A percentile compares a stretch with the other conserved stretches of the same genome.
Evolutionary conservation across 1,139 yeast species (phyloP).

Genomic region (Yamadazyma membranifaciens): DNA sequence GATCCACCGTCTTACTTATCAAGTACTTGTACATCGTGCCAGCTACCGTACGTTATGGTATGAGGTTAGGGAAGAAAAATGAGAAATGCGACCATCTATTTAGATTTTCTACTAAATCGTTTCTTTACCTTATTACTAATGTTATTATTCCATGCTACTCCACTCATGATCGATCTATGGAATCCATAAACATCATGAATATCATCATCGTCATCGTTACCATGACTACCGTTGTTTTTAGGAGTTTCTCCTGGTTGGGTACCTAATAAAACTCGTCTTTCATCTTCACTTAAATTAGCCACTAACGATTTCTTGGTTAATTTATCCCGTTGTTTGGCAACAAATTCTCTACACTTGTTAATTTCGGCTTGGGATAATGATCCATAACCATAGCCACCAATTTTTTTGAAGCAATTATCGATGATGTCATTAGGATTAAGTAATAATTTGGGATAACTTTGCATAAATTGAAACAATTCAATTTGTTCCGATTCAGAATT

Average conservation of each 20-base stretch:
- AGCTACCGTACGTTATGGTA: no score
- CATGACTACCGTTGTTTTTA: not conserved
- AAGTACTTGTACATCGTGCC: conserved; percentile 43
- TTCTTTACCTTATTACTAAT: conserved; percentile 51
- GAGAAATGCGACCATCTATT: not conserved
- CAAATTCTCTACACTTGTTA: conserved; percentile 72
- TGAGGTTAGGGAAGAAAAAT: not conserved
- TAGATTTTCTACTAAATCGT: conserved; percentile 29
- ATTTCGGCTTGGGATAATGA: conserved; percentile 81
- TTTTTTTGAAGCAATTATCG: conserved; percentile 71
- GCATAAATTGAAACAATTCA: conserved; percentile 85
- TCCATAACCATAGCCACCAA: conserved; percentile 67
- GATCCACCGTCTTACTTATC: conserved; percentile 48
- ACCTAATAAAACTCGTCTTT: conserved; percentile 30
- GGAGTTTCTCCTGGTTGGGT: not conserved
- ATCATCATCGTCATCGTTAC: conserved; percentile 23
- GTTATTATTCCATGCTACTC: conserved; percentile 56
- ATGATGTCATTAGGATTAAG: conserved; percentile 70
- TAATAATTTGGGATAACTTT: conserved; percentile 72
- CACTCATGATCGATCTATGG: conserved; percentile 52
- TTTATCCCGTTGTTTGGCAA: conserved; percentile 55
- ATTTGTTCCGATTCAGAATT: conserved; percentile 58
- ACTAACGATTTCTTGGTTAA: conserved; percentile 33
- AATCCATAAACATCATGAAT: conserved; percentile 51
- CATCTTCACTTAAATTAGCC: conserved; percentile 41